Evolutionary conservation across 169 alveolate species (phyloP).

Genomic region (Plasmodium reichenowi): DNA sequence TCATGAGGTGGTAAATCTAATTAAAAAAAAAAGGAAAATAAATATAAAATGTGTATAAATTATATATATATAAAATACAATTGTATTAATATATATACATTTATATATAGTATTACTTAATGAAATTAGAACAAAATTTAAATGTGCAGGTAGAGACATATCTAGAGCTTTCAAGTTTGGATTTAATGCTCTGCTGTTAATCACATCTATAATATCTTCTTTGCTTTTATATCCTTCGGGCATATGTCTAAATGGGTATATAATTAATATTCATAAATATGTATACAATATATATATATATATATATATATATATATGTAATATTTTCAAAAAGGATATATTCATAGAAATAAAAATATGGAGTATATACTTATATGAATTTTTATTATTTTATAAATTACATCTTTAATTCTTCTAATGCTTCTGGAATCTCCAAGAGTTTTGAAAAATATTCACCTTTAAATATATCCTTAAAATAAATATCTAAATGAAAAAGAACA

Average conservation of each 20-base stretch:
- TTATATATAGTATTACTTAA: slow-evolving; percentile 19
- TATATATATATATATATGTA: background rate
- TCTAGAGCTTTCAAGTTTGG: slow-evolving; percentile 43
- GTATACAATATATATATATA: background rate
- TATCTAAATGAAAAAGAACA: slow-evolving; percentile 16
- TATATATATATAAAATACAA: background rate
- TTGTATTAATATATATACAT: background rate
- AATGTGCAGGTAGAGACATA: slow-evolving; percentile 50
- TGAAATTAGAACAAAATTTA: slow-evolving; percentile 59
- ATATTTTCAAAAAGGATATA: background rate
- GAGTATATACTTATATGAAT: background rate
- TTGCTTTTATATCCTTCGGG: slow-evolving; percentile 68
- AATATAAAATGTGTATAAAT: background rate
- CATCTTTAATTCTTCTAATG: slow-evolving; percentile 67
- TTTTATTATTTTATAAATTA: background rate
- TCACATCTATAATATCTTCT: slow-evolving; percentile 47
- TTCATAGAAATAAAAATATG: background rate
- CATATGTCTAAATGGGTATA: slow-evolving; percentile 54
- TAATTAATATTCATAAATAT: background rate
- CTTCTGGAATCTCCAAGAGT: slow-evolving; percentile 65
- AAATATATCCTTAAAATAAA: slow-evolving; percentile 65
- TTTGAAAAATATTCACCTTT: slow-evolving; percentile 39
- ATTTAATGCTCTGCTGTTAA: slow-evolving; percentile 48
- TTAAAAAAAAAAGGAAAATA: background rate
- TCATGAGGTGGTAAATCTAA: slow-evolving; percentile 50